phyloP scores from a whole-genome alignment of 1,284 basidiomycete genomes.

The Ustilago hordei region DNA sequence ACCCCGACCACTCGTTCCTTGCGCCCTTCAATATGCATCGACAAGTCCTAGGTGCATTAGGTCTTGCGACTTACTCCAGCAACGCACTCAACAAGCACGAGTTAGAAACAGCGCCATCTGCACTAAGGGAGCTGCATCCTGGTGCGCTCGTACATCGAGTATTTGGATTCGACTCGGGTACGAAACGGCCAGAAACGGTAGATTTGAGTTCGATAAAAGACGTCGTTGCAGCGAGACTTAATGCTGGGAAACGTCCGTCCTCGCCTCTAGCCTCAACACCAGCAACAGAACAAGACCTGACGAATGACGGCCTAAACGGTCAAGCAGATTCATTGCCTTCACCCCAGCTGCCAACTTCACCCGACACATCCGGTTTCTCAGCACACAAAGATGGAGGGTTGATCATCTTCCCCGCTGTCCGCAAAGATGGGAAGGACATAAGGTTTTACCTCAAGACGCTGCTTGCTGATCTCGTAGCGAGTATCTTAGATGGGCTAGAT shows the following conservation, averaged over 20 bases:
- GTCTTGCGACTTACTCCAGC: constrained; percentile 50
- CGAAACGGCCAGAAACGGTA: constrained; percentile 51
- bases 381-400: constrained; percentile 56
- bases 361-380: constrained; percentile 50
- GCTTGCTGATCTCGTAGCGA: constrained; percentile 59
- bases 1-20: constrained; percentile 63
- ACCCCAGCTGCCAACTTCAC: constrained; percentile 8
- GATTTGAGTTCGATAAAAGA: constrained; percentile 55
- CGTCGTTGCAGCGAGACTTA: constrained; percentile 32
- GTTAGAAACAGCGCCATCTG: constrained; percentile 50
- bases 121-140: constrained; percentile 59
- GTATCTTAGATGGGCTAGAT: constrained; percentile 62
- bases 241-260: constrained; percentile 1
- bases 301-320: neutral
- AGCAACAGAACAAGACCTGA: neutral
- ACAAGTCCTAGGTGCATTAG: constrained; percentile 65
- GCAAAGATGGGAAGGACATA: constrained; percentile 66
- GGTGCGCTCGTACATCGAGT: constrained; percentile 64
- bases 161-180: constrained; percentile 63
- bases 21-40: constrained; percentile 65
- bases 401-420: constrained; percentile 65
- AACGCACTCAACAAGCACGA: constrained; percentile 23
- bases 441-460: constrained; percentile 66
- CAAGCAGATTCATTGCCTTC: neutral
- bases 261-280: constrained; percentile 7